Base-by-base conservation (phyloP, 192 early-diverging fungal genomes). In the Chytriomyces sp. region DNA sequence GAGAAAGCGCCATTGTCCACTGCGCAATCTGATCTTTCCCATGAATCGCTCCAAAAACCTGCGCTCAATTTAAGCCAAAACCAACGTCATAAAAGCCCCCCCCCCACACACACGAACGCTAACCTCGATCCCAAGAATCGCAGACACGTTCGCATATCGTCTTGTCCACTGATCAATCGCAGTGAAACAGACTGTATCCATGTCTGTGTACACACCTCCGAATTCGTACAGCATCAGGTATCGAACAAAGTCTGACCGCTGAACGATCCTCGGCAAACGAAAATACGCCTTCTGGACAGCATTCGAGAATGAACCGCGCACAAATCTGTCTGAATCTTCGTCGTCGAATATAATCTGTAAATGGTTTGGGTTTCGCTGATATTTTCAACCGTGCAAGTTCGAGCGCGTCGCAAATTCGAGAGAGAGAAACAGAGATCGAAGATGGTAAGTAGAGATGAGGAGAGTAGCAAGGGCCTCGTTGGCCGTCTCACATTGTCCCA, bases 171-270 rank as follows among this genome's bases (percentile, higher is more conserved):
- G 8, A 13, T 68, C 81, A 48, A 82, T 45, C 7, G 80, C 62
- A 16, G 45, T 44, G 24, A 64, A 43, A 24, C 60, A 61, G 48
- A 20, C 24, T 8, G 80, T 77, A 49, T 84, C 82, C 59, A 74
- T 66, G 60, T 84, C 82, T 43, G 69, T 68, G 61, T 84, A 84
- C 6, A 84, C 66, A 28, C 82, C 82, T 11, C 82, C 82, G 45
- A 75, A 76, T 9, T 61, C 28, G 26, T 50, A 66, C 67, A 84
- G 63, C 50, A 84, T 67, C 62, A 82, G 46, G 65, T 83, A 83
- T 50, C 82, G 65, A 6, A 20, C 60, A 47, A 80, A 75, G 44
- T 80, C 79, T 24, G 79, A 73, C 7, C 74, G 64, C 61, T 69
- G 71, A 16, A 80, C 73, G 65, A 70, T 69, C 50, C 26, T 13